phyloP scores from a whole-genome alignment of 2,329 filamentous ascomycete genomes.

The Fusarium metavorans region DNA sequence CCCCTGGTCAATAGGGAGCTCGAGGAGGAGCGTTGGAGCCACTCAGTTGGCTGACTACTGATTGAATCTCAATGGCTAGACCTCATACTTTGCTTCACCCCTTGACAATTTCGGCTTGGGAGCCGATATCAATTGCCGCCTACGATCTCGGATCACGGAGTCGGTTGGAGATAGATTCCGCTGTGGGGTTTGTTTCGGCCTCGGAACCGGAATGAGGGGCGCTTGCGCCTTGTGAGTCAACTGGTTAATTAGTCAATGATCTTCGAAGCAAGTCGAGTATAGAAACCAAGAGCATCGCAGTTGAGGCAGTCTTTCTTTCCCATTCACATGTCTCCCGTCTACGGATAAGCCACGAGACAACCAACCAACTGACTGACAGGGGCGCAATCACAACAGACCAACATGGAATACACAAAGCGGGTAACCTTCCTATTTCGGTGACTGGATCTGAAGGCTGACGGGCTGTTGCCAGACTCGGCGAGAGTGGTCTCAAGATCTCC shows the following conservation, averaged over 20 bases:
- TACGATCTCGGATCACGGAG: neutral
- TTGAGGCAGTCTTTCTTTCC: neutral
- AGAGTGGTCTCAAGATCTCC: slow-evolving; percentile 56
- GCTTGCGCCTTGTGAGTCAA: neutral
- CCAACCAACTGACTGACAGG: neutral
- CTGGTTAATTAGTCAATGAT: neutral
- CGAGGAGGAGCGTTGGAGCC: neutral
- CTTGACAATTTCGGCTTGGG: neutral
- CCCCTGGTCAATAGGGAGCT: neutral
- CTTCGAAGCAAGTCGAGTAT: neutral
- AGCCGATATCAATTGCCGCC: slow-evolving; percentile 5
- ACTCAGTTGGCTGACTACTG: neutral
- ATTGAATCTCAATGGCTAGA: neutral
- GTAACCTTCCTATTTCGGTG: slow-evolving; percentile 9
- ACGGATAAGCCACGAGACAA: neutral
- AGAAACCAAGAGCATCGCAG: neutral
- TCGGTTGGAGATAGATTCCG: neutral
- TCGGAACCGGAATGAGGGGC: slow-evolving; percentile 2
- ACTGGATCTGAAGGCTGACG: slow-evolving; percentile 12
- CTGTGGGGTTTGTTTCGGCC: neutral
- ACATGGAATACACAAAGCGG: slow-evolving; percentile 37
- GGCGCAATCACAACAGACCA: slow-evolving; percentile 13
- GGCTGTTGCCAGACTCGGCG: slow-evolving; percentile 47
- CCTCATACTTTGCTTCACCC: neutral
- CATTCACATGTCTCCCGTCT: neutral